Base-by-base conservation (phyloP, 106 monocot genomes). In the Dactylorhiza incarnata region DNA sequence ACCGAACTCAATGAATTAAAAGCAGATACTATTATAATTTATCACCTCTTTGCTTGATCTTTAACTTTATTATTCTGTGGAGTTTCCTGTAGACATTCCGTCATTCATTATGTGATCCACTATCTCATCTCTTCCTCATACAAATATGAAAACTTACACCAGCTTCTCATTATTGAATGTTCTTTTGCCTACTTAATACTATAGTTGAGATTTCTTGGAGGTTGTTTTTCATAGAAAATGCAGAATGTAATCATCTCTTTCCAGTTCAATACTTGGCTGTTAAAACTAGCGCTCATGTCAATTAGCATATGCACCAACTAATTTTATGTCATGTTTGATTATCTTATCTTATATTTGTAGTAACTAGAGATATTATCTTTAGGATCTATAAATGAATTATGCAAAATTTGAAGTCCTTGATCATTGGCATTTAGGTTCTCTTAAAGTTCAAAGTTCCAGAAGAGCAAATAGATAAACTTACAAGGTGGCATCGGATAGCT, bases 401-500 rank as follows among this genome's bases (percentile, higher is more conserved):
- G 45, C 2, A 46, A 22, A 44, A 72, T 19, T 45, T 72, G 29
- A 43, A 43, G 24, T 29, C 37, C n/a, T 69, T 49, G 5, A 48
- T 68, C 19, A 59, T 48, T 76, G 26, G 22, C 45, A 9, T 74
- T 68, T 78, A 99, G 97, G 88, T 99, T 75, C 89, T 99, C 14
- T 47, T 99, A 46, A 94, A 94, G 80, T 94, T 99, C 71, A 85
- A 86, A 43, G 80, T 99, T 77, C 84, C 89, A 15, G 89, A 91
- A 74, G 97, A 99, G 78, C 86, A 86, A 75, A 99, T 99, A 82
- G 91, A 81, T 69, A 94, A 94, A 80, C 77, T 89, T 78, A 91
- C 91, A 47, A 88, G 97, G 80, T 99, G 97, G 97, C 94, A 99
- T 80, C 89, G 97, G 12, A 99, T 99, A 59, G 97, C 94, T 13